phyloP scores from a whole-genome alignment of 2,329 filamentous ascomycete genomes.

The Aureobasidium sp. region DNA sequence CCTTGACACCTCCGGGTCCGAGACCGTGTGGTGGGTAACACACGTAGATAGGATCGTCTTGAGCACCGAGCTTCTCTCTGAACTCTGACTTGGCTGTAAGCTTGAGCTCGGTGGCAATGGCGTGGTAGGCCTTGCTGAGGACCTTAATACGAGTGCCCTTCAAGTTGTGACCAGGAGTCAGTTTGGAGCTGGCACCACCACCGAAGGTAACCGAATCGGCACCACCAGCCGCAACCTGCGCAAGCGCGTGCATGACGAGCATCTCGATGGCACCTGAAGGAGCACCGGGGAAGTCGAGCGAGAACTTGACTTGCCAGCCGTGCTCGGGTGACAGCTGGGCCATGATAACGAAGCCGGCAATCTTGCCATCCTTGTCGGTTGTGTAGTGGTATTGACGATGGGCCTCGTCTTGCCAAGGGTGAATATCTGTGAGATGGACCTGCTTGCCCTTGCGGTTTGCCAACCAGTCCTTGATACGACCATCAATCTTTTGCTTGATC shows the following conservation, averaged over 20 bases:
- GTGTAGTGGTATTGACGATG: slow-evolving; percentile 85
- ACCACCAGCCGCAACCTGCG: slow-evolving; percentile 51
- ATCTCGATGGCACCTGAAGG: slow-evolving; percentile 84
- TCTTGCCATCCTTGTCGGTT: slow-evolving; percentile 61
- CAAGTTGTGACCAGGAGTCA: slow-evolving; percentile 75
- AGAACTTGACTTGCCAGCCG: slow-evolving; percentile 93
- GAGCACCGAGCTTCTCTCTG: slow-evolving; percentile 79
- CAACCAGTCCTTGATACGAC: slow-evolving; percentile 73
- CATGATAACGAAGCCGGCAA: slow-evolving; percentile 73
- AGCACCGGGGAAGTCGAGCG: slow-evolving; percentile 82
- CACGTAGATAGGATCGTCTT: slow-evolving; percentile 79
- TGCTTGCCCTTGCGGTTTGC: slow-evolving; percentile 72
- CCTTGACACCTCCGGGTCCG: slow-evolving; percentile 71
- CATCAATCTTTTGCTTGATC: slow-evolving; percentile 61
- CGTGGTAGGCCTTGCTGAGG: slow-evolving; percentile 73
- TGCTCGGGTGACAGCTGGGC: slow-evolving; percentile 72
- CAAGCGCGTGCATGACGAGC: slow-evolving; percentile 66
- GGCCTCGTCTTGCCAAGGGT: slow-evolving; percentile 75
- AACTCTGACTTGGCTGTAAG: slow-evolving; percentile 82
- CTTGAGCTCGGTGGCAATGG: slow-evolving; percentile 72
- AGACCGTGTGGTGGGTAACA: slow-evolving; percentile 83
- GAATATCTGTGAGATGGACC: slow-evolving; percentile 83
- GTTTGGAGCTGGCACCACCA: slow-evolving; percentile 65
- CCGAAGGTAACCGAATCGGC: slow-evolving; percentile 74
- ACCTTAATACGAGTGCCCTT: slow-evolving; percentile 74